Evolutionary conservation across 345 rosid species (phyloP).

Genomic region (Gossypium anomalum): DNA sequence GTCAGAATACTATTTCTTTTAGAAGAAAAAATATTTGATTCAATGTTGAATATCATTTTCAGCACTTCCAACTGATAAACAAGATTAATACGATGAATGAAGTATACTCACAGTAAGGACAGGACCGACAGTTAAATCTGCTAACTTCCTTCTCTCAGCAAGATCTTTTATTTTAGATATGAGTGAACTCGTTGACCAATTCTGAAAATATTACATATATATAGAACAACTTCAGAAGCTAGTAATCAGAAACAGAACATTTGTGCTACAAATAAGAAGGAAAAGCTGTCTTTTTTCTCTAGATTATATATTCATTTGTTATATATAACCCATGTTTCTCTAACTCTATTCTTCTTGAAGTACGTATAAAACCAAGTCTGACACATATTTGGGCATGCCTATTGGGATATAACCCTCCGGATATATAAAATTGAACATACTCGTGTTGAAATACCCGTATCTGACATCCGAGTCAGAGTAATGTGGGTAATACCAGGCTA

Average conservation of each 20-base stretch:
- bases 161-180: slow-evolving; percentile 67
- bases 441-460: background rate
- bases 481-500: background rate
- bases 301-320: background rate
- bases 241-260: background rate
- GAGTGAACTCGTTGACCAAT: slow-evolving; percentile 67
- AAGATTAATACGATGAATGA: background rate
- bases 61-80: background rate
- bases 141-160: slow-evolving; percentile 83
- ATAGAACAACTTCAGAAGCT: background rate
- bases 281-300: background rate
- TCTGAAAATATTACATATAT: slow-evolving; percentile 32
- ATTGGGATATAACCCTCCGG: background rate
- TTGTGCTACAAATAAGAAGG: background rate
- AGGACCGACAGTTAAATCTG: slow-evolving; percentile 88
- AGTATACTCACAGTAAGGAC: slow-evolving; percentile 79
- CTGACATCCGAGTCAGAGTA: background rate
- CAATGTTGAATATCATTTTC: background rate
- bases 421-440: background rate
- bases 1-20: background rate
- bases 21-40: background rate
- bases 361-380: background rate
- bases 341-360: background rate
- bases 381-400: background rate
- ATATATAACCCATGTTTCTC: too few species aligned